These are phyloP conservation scores for Secale cereale DNA, from an alignment of 176 grass and related monocot genomes.

Conservation along the genomic window DNA sequence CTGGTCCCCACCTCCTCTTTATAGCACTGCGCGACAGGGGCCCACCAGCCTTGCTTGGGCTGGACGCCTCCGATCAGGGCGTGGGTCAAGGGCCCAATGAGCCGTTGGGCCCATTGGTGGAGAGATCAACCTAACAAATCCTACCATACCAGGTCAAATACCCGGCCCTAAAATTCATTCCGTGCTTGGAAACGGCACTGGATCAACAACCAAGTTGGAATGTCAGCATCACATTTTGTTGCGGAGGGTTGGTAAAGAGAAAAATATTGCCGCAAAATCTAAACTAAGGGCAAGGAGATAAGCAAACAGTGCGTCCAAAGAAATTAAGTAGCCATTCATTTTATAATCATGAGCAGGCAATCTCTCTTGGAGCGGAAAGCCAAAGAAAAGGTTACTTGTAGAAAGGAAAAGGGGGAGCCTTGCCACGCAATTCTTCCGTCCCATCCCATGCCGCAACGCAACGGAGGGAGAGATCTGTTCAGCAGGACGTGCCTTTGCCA, in stretches of 20 bases:
- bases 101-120: no score
- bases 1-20: no score
- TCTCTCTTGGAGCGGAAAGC: constrained; percentile 11
- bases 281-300: background rate
- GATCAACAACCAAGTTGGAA: background rate
- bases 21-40: no score
- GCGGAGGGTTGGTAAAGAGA: background rate
- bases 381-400: background rate
- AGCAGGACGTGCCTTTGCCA: background rate
- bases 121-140: no score
- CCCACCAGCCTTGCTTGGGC: no score
- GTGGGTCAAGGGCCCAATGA: no score
- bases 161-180: no score
- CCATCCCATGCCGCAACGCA: background rate
- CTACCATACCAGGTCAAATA: background rate
- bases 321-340: background rate
- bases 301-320: background rate
- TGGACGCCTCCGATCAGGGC: no score
- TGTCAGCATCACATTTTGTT: constrained; percentile 6
- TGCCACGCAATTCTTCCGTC: constrained; percentile 26
- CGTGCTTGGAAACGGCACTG: background rate
- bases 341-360: constrained; percentile 14
- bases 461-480: background rate
- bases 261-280: background rate
- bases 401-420: constrained; percentile 28